These are phyloP conservation scores for Phialemonium atrogriseum DNA, from an alignment of 2,329 filamentous ascomycete genomes.

Conservation along the genomic window DNA sequence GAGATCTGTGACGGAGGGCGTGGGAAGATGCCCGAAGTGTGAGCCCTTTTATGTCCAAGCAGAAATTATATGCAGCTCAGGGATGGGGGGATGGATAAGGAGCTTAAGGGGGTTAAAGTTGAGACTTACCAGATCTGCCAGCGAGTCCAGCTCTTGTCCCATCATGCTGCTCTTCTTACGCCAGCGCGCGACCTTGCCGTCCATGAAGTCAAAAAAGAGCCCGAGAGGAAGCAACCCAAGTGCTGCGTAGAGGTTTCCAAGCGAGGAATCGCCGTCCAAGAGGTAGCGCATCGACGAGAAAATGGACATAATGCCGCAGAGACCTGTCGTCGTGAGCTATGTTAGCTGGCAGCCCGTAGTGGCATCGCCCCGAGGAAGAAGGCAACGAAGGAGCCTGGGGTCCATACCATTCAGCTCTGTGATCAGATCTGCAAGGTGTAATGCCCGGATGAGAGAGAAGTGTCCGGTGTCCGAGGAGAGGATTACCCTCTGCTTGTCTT, in stretches of 20 bases:
- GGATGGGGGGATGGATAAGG: background rate
- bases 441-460: conserved; percentile 59
- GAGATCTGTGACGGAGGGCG: conserved; percentile 59
- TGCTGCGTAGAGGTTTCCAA: conserved; percentile 69
- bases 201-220: conserved; percentile 96
- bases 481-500: conserved; percentile 70
- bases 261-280: conserved; percentile 58
- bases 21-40: conserved; percentile 4
- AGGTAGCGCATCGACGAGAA: conserved; percentile 94
- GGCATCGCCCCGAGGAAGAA: too few relatives aligned
- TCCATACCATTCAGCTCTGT: conserved; percentile 66
- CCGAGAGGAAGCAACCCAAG: conserved; percentile 85
- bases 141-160: conserved; percentile 93
- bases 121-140: conserved; percentile 76
- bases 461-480: conserved; percentile 63
- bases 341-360: too few relatives aligned
- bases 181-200: conserved; percentile 94
- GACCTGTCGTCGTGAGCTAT: conserved; percentile 39
- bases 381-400: too few relatives aligned
- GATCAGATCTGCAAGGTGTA: conserved; percentile 78
- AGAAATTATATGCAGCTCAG: too few relatives aligned
- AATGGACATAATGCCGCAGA: conserved; percentile 90
- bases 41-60: too few relatives aligned
- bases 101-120: background rate
- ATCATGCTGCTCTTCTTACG: conserved; percentile 94